Evolutionary conservation across 2,329 filamentous ascomycete species (phyloP), one percentile per base, ranked within the genome.

Genomic region (Setomelanomma holmii): DNA sequence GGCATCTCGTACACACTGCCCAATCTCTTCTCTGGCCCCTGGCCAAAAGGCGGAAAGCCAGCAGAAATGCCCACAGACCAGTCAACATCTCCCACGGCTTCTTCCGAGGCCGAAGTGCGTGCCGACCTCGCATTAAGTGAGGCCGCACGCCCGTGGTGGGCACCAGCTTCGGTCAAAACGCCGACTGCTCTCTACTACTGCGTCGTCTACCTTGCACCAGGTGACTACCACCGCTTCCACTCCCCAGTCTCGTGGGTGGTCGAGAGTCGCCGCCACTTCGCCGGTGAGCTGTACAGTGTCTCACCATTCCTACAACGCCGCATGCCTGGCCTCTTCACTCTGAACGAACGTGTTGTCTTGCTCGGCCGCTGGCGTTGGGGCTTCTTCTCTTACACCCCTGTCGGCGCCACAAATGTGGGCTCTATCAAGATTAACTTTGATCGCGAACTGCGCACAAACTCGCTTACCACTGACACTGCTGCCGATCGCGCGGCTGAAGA

Each of bases 221-320:
- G 95, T 43, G 96, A 99, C 79, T 99, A 99, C 78, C 95, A 99
- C 78, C 90, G 93, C 60, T 99, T 98, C 80, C 96, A 99, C 79
- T 96, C 91, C 1, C 95, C 95, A 0, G 88, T 91, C 1, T 89
- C 91, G 64, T 99, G 95, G 95, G 92, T 99, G 14, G 95, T 95
- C 27, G 90, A 97, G 76, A 88, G 88, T 60, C 87, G 96, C 38
- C 90, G 95, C n/a, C 95, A 99, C 78, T 99, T 99, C 72, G 93
- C 95, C 0, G 95, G 95, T 51, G 96, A 99, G 76, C 83, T 99
- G 7, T 99, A 90, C 80, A 93, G 89, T 47, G 95, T 99, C 4
- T 96, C 91, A 0, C 95, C 95, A 0, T 99, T 97, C 75, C 84
- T 99, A 11, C 93, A 97, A 74, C 89, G 91, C 60, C 96, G 90